A percentile compares a stretch with the other conserved stretches of the same genome.
Evolutionary conservation across 2,329 filamentous ascomycete species (phyloP).

Genomic region (Alternaria panax): DNA sequence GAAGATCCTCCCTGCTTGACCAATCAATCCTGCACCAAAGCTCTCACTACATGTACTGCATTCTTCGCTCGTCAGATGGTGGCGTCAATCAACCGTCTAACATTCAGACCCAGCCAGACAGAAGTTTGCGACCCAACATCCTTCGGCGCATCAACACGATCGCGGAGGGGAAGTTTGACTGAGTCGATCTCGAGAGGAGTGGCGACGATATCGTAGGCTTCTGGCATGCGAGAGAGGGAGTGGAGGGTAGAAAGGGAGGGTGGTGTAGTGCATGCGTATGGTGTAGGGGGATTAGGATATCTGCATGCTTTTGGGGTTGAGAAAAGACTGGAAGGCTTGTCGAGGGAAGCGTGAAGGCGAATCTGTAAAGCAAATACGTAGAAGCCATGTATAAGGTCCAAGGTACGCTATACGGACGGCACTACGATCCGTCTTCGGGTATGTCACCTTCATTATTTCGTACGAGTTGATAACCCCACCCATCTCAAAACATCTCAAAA

Average conservation of each 20-base stretch:
- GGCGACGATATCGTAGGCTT: not conserved
- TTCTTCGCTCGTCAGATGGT: not conserved
- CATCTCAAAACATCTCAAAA: constrained; percentile 8
- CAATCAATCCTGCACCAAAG: not conserved
- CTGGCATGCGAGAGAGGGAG: not conserved
- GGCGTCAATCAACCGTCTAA: not conserved
- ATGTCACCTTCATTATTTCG: no score
- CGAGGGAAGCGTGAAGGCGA: not conserved
- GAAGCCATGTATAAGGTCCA: not conserved
- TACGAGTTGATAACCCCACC: not conserved
- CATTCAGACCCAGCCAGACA: not conserved
- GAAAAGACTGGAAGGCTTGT: not conserved
- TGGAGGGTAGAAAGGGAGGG: not conserved
- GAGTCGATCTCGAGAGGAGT: not conserved
- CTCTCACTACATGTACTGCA: not conserved
- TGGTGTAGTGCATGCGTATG: not conserved
- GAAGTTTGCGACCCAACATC: not conserved
- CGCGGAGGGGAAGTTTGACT: not conserved
- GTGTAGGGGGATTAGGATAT: not conserved
- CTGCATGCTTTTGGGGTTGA: not conserved
- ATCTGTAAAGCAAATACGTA: not conserved
- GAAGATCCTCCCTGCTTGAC: not conserved
- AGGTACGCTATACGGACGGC: not conserved
- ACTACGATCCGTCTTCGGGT: no score
- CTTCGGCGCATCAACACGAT: not conserved